Conservation (phyloP, 2,329 filamentous ascomycete species). For the Penicillium fuscoglaucum region DNA sequence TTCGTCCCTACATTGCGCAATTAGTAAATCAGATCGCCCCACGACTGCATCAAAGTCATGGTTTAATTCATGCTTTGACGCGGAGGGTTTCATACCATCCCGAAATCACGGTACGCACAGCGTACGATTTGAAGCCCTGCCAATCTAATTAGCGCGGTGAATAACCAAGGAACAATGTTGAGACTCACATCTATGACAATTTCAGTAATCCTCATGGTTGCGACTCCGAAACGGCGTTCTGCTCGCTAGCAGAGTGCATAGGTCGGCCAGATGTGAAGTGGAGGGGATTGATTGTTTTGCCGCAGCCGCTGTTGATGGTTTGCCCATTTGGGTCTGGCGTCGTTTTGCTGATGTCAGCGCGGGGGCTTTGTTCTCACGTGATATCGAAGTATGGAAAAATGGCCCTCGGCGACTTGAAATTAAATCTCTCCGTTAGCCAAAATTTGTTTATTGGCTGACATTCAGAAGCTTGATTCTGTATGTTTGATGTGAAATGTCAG, state of each 20-base stretch:
- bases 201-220: conserved; percentile 51
- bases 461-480: neutral
- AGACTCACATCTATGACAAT: conserved; percentile 49
- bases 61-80: neutral
- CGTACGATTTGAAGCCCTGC: conserved; percentile 53
- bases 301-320: conserved; percentile 38
- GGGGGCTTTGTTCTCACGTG: conserved; percentile 13
- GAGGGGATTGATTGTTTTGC: conserved; percentile 33
- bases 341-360: conserved; percentile 17
- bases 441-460: neutral
- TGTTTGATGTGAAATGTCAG: fast-evolving
- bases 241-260: conserved; percentile 34
- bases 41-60: too few species aligned
- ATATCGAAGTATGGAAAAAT: neutral
- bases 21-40: conserved; percentile 14
- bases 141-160: conserved; percentile 17
- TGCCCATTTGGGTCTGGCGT: conserved; percentile 33
- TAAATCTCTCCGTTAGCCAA: neutral
- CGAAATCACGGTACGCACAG: conserved; percentile 52
- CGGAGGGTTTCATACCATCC: conserved; percentile 43
- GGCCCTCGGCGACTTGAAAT: conserved; percentile 1
- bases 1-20: conserved; percentile 69
- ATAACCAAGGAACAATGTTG: neutral
- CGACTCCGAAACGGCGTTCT: conserved; percentile 27
- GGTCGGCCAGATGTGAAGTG: conserved; percentile 20